Percentiles rank a stretch among this genome's conserved stretches.
Conservation (phyloP, 768 basidiomycete species). For the Gloeostereum incarnatum region DNA sequence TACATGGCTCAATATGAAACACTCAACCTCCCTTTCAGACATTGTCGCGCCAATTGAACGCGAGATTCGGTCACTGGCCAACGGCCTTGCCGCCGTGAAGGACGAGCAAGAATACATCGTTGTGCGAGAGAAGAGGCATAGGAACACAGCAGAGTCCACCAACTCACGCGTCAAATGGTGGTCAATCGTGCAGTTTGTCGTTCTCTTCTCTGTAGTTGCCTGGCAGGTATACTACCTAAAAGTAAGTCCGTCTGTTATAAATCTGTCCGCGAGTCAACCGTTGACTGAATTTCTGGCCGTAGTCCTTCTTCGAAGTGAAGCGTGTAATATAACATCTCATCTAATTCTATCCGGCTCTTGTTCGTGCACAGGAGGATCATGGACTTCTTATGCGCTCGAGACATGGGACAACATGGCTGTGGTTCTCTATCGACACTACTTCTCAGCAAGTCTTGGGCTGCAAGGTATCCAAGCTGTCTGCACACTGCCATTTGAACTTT, state of each 20-base stretch:
- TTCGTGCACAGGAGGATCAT: too few species aligned
- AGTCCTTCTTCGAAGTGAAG: conserved; percentile 90
- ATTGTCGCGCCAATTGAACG: conserved; percentile 92
- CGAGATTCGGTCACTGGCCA: conserved; percentile 81
- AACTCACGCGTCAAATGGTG: conserved; percentile 99
- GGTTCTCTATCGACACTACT: background rate
- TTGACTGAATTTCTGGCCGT: too few species aligned
- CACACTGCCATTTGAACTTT: too few species aligned
- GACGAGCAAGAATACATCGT: conserved; percentile 99
- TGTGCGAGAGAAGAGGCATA: conserved; percentile 83
- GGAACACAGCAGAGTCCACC: conserved; percentile 90
- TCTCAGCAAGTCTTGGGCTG: background rate
- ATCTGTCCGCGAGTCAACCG: too few species aligned
- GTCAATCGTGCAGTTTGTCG: conserved; percentile 85
- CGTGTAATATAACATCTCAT: conserved; percentile 59
- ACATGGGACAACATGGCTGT: background rate
- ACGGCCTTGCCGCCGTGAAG: conserved; percentile 81
- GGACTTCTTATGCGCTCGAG: too few species aligned
- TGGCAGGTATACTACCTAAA: conserved; percentile 99
- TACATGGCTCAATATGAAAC: background rate
- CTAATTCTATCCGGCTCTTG: background rate
- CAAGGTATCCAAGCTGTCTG: too few species aligned
- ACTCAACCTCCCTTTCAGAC: conserved; percentile 29
- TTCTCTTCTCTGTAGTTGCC: conserved; percentile 83
- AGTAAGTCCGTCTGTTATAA: conserved; percentile 28